Evolutionary conservation across 768 basidiomycete species (phyloP).

Genomic region (Lentinula sp.): DNA sequence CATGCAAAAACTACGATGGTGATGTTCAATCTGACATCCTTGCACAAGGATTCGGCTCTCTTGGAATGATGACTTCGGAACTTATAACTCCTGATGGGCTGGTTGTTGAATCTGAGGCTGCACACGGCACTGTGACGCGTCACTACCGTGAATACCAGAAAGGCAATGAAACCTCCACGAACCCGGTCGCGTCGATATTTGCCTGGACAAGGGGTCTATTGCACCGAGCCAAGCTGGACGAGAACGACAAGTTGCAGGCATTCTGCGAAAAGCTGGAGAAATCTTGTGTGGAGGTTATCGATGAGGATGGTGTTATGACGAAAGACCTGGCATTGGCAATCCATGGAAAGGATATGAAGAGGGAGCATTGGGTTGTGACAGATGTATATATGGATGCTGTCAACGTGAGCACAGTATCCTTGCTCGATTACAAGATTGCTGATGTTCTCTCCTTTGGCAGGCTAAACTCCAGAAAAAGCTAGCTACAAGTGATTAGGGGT

Average conservation of each 20-base stretch:
- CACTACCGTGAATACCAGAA: conserved; percentile 98
- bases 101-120: conserved; percentile 92
- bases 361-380: conserved; percentile 76
- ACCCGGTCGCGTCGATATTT: conserved; percentile 97
- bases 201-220: conserved; percentile 96
- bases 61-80: conserved; percentile 99
- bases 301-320: conserved; percentile 88
- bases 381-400: conserved; percentile 92
- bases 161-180: conserved; percentile 96
- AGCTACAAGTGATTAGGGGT: not conserved
- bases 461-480: not conserved
- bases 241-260: conserved; percentile 60
- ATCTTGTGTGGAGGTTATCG: conserved; percentile 88
- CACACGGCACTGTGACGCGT: conserved; percentile 93
- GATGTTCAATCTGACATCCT: conserved; percentile 90
- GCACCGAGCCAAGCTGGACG: conserved; percentile 90
- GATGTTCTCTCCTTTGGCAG: not conserved
- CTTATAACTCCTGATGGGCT: conserved; percentile 92
- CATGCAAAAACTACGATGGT: conserved; percentile 76
- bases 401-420: conserved; percentile 47
- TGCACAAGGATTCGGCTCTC: conserved; percentile 92
- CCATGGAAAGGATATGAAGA: conserved; percentile 12
- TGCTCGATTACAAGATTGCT: not conserved
- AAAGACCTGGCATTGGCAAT: conserved; percentile 96
- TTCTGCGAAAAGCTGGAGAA: conserved; percentile 82